Base-by-base conservation (phyloP, 2,329 filamentous ascomycete species). In the Exophiala xenobiotica region DNA sequence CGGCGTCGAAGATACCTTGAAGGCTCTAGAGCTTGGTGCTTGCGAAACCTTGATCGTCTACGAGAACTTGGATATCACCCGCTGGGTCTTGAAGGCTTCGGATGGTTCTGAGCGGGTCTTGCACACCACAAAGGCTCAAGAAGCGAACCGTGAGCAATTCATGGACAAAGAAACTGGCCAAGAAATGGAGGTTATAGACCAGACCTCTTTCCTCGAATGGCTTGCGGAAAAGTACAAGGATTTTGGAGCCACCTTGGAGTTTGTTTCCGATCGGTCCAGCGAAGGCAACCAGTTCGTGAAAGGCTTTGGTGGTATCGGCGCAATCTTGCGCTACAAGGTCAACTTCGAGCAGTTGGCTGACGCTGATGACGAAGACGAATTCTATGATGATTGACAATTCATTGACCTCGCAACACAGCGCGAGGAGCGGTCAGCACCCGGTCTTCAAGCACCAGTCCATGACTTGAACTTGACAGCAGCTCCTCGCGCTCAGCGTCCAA, bases 271-370 rank as follows among this genome's bases (percentile, higher is more conserved):
- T 71, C 87, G 90, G 61, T 97, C 92, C 55, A 95, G 89, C 56
- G 93, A 99, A 76, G 93, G 93, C 70, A 99, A 99, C 76, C 93
- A 99, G 78, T 99, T 99, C 75, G 93, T 99, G 67, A 97, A 96
- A 79, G 93, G 93, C 59, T 99, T 99, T 68, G 93, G 93, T 85
- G 93, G 93, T 68, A 96, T 99, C 65, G 93, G 93, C 63, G 92
- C 92, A 60, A 86, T 99, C 67, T 84, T 99, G 69, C 90, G 93
- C 64, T 99, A 99, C 85, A 96, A 96, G 80, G 90, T 99, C 80
- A 99, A 99, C 80, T 99, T 99, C 77, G 95, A 99, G 77, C 95
- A 99, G 75, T 82, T 99, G 73, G 87, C 87, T 73, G 93, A 97
- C 71, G 80, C 87, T 67, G 82, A 85, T 65, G 88, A 91, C 71